Conservation (phyloP, 2,329 filamentous ascomycete genomes). For the Purpureocillium takamizusanense region DNA sequence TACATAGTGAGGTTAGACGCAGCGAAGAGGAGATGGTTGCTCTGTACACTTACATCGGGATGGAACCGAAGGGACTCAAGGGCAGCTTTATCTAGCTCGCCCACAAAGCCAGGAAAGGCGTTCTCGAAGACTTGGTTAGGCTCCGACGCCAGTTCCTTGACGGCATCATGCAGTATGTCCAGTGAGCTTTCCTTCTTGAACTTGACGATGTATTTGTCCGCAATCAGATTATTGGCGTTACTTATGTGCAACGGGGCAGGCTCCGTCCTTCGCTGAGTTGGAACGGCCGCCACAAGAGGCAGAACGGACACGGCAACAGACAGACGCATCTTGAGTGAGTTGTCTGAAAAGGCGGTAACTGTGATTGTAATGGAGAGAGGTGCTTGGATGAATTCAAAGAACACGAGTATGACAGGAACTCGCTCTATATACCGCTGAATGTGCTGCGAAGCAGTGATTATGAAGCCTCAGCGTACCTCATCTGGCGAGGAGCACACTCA, state of each 20-base stretch:
- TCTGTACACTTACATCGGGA: conserved; percentile 5
- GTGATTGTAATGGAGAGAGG: no score
- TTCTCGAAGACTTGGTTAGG: conserved; percentile 12
- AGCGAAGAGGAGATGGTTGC: no score
- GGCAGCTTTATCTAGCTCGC: conserved; percentile 6
- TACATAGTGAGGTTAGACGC: no score
- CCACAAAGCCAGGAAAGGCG: conserved; percentile 11
- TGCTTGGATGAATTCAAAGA: no score
- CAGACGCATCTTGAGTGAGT: no score
- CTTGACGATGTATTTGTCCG: conserved; percentile 13
- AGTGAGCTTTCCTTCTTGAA: conserved; percentile 4
- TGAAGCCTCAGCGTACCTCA: no score
- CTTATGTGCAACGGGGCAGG: conserved; percentile 13
- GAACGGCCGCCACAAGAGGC: conserved; percentile 7
- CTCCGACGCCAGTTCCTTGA: conserved; percentile 7
- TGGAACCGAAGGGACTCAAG: conserved; percentile 9
- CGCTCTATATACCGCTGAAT: no score
- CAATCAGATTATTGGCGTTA: conserved; percentile 4
- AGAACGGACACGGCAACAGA: conserved; percentile 3
- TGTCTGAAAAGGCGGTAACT: no score
- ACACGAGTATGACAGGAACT: no score
- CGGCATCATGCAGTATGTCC: conserved; percentile 1
- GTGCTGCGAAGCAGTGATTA: no score
- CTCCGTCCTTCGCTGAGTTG: conserved; percentile 7
- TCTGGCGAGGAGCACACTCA: no score